Evolutionary conservation across 345 rosid genomes (phyloP).

Genomic region (Populus nigra): DNA sequence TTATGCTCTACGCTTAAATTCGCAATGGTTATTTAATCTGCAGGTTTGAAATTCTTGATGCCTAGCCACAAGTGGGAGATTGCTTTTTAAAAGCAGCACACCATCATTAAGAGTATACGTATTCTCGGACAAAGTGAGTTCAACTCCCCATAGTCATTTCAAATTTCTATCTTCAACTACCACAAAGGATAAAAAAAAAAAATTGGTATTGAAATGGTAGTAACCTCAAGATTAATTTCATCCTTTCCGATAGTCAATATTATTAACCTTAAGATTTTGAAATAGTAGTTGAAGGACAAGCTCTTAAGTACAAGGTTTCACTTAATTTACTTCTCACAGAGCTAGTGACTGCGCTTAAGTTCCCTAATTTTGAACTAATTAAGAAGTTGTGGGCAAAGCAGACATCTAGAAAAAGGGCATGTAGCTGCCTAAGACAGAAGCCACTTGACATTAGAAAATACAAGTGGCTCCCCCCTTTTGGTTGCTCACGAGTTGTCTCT

Average conservation of each 20-base stretch:
- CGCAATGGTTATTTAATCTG: not conserved
- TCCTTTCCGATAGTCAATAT: not conserved
- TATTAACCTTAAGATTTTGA: not conserved
- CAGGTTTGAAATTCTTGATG: not conserved
- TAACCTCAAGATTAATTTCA: not conserved
- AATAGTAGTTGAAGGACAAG: slow-evolving; percentile 5
- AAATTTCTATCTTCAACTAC: not conserved
- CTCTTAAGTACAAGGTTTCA: slow-evolving; percentile 10
- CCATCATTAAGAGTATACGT: not conserved
- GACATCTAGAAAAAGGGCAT: not conserved
- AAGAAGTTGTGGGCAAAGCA: not conserved
- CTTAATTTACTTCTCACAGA: slow-evolving; percentile 17
- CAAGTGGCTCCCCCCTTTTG: slow-evolving; percentile 37
- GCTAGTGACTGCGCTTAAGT: slow-evolving; percentile 9
- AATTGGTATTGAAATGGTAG: not conserved
- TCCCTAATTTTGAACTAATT: slow-evolving; percentile 16
- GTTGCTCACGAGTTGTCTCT: slow-evolving; percentile 41
- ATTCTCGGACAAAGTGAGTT: not conserved
- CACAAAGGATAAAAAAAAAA: not conserved
- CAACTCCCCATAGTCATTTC: not conserved
- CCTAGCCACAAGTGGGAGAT: not conserved
- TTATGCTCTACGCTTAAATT: not conserved
- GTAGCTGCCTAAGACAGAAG: slow-evolving; percentile 25
- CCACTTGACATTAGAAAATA: slow-evolving; percentile 40
- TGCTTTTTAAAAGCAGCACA: too few species aligned